Conservation (phyloP, 805 yeast genomes). For the Starmerella kuoi region DNA sequence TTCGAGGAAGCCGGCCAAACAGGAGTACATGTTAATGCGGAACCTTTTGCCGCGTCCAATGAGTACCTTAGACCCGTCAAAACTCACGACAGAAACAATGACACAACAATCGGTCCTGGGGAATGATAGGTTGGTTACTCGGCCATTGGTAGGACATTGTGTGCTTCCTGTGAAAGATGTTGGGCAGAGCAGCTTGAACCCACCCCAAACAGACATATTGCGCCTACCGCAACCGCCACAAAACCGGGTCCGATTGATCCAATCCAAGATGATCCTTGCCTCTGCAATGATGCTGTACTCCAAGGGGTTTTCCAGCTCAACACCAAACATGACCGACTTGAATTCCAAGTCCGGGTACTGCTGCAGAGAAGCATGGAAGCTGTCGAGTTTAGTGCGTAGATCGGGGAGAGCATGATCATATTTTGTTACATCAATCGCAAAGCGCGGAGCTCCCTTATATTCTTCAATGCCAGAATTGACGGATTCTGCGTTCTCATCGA, state of each 20-base stretch:
- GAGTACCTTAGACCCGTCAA: slow-evolving; percentile 47
- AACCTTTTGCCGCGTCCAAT: slow-evolving; percentile 60
- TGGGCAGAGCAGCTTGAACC: slow-evolving; percentile 32
- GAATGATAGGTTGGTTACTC: slow-evolving; percentile 66
- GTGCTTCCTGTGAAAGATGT: slow-evolving; percentile 16
- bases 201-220: slow-evolving; percentile 33
- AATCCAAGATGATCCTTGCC: slow-evolving; percentile 72
- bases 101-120: slow-evolving; percentile 89
- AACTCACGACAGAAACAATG: slow-evolving; percentile 64
- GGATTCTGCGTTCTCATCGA: slow-evolving; percentile 32
- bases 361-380: slow-evolving; percentile 6
- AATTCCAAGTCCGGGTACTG: slow-evolving; percentile 7
- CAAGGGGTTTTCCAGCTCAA: slow-evolving; percentile 4
- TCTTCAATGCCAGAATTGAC: slow-evolving; percentile 13
- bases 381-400: slow-evolving; percentile 13
- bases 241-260: slow-evolving; percentile 60
- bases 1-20: slow-evolving; percentile 93
- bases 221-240: slow-evolving; percentile 77
- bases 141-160: slow-evolving; percentile 31
- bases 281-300: slow-evolving; percentile 68
- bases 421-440: slow-evolving; percentile 29
- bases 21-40: slow-evolving; percentile 54
- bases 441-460: slow-evolving; percentile 31
- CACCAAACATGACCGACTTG: slow-evolving; percentile 15
- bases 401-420: slow-evolving; percentile 19